Evolutionary conservation across 768 basidiomycete genomes (phyloP).

Genomic region (Gyrodon lividus): DNA sequence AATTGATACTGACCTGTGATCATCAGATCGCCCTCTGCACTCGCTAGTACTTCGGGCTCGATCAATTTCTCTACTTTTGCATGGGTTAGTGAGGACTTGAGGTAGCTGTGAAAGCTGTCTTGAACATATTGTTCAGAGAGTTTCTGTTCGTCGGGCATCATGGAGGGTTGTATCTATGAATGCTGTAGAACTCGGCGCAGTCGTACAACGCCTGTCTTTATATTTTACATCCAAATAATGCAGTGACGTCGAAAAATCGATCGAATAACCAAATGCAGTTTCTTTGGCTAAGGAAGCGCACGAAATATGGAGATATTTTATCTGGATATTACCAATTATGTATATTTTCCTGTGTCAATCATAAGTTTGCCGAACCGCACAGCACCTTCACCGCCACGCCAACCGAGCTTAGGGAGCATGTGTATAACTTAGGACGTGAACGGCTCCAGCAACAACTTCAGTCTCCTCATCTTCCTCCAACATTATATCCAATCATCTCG

Average conservation of each 20-base stretch:
- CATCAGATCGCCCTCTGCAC: conserved; percentile 83
- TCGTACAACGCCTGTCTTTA: neutral
- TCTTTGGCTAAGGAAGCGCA: neutral
- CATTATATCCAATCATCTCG: neutral
- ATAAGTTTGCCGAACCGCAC: neutral
- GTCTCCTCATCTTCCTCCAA: neutral
- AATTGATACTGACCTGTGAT: conserved; percentile 60
- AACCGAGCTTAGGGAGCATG: too few relatives aligned
- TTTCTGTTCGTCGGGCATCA: conserved; percentile 29
- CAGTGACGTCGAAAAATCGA: conserved; percentile 2
- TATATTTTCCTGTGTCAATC: neutral
- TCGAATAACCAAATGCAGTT: neutral
- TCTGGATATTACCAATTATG: neutral
- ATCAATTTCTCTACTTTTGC: conserved; percentile 76
- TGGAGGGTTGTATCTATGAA: neutral
- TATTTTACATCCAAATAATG: neutral
- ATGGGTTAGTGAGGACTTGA: conserved; percentile 74
- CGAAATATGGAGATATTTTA: neutral
- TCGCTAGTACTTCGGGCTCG: conserved; percentile 69
- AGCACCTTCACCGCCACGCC: too few relatives aligned
- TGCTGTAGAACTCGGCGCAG: neutral
- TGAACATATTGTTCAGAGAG: conserved; percentile 68
- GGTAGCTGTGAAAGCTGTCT: conserved; percentile 79
- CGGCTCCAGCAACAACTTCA: too few relatives aligned
- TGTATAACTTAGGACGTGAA: neutral